Conservation (phyloP, 805 yeast species). For the Wickerhamiella azymoides region DNA sequence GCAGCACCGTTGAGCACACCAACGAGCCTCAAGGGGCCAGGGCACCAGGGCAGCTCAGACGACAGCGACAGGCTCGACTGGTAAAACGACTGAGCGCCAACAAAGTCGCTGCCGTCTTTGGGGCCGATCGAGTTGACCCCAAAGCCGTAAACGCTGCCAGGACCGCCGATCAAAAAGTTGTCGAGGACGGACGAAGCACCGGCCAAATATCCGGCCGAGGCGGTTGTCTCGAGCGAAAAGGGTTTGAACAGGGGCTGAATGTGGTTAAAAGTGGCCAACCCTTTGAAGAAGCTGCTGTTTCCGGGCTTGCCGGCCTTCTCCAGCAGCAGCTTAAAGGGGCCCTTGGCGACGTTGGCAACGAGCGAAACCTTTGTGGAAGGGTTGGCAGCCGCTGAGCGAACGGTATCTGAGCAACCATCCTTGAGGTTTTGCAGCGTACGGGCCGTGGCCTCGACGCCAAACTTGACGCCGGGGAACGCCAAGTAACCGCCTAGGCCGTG, state of each 20-base stretch:
- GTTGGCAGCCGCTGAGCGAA: conserved; percentile 50
- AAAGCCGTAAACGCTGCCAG: conserved; percentile 52
- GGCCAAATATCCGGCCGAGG: conserved; percentile 16
- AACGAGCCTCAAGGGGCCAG: conserved; percentile 47
- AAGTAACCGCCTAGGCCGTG: conserved; percentile 31
- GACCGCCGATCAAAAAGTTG: conserved; percentile 68
- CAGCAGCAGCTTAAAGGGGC: conserved; percentile 24
- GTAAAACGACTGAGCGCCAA: conserved; percentile 56
- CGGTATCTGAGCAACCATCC: conserved; percentile 39
- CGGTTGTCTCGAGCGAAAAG: conserved; percentile 15
- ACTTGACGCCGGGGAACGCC: conserved; percentile 25
- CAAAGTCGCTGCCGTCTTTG: conserved; percentile 33
- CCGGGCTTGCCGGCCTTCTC: conserved; percentile 25
- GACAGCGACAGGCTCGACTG: conserved; percentile 43
- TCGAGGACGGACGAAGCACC: conserved; percentile 48
- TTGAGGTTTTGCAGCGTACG: conserved; percentile 41
- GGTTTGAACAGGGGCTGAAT: conserved; percentile 15
- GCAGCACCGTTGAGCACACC: conserved; percentile 55
- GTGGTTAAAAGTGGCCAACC: conserved; percentile 10
- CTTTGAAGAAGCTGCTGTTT: conserved; percentile 22
- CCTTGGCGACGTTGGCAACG: conserved; percentile 26
- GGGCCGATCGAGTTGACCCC: conserved; percentile 52
- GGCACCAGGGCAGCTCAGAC: conserved; percentile 43
- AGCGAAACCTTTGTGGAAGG: conserved; percentile 35
- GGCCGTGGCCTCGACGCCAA: conserved; percentile 47